A percentile compares a stretch with the other conserved stretches of the same genome.
These are phyloP conservation scores for Nyssa sinensis DNA, from an alignment of 148 eudicot species.

Conservation along the genomic window DNA sequence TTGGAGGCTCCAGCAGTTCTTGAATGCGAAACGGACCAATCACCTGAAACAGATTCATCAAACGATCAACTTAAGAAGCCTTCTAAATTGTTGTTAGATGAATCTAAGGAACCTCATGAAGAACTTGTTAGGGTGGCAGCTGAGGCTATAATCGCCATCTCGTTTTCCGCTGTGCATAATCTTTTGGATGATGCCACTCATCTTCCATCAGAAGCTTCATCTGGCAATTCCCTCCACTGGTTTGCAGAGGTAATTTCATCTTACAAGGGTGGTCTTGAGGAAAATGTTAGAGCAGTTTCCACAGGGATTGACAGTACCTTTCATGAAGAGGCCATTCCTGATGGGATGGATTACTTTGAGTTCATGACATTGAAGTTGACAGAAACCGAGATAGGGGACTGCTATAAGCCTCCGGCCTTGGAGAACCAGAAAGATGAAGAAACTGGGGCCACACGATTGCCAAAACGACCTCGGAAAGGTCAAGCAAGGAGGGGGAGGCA, in stretches of 20 bases:
- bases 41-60: constrained; percentile 1
- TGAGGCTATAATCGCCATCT: constrained; percentile 42
- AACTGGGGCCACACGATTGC: neutral
- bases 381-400: constrained; percentile 23
- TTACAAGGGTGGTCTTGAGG: neutral
- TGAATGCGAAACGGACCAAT: constrained; percentile 22
- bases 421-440: constrained; percentile 19
- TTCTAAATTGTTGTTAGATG: constrained; percentile 10
- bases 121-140: constrained; percentile 35
- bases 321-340: constrained; percentile 23
- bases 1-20: constrained; percentile 39
- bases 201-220: neutral
- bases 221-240: constrained; percentile 28
- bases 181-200: neutral
- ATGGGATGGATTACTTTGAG: constrained; percentile 49
- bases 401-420: neutral
- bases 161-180: constrained; percentile 18
- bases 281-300: neutral
- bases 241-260: constrained; percentile 37
- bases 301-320: neutral
- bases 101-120: constrained; percentile 9
- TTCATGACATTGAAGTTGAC: constrained; percentile 43
- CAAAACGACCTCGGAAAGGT: constrained; percentile 31
- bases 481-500: constrained; percentile 37
- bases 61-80: neutral